Base-by-base conservation (phyloP, 2,329 filamentous ascomycete species). In the Furcasterigmium sp. region DNA sequence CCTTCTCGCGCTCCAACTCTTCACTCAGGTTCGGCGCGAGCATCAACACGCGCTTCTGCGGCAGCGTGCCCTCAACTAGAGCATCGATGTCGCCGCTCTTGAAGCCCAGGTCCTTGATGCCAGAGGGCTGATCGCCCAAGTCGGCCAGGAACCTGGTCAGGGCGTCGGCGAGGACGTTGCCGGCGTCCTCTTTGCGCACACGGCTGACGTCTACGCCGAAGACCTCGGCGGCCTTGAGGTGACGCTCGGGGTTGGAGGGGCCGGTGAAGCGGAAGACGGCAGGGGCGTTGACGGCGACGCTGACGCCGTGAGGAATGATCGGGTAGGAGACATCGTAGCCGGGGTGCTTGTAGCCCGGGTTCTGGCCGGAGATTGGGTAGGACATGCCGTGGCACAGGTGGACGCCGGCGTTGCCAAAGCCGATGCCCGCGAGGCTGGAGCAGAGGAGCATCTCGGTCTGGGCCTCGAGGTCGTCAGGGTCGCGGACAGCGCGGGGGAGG, bases 371-470 rank as follows among this genome's bases (percentile, higher is more conserved):
- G 58, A 98, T 95, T 15, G 93, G 93, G 59, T 98, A 98, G 19
- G 87, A 94, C 73, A 41, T 59, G 76, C 76, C 78, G 50, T 82
- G 78, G 51, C 78, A 82, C 36, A 82, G 73, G 68, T 98, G 93
- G 3, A 98, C 93, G 39, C 94, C 93, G 2, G 94, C 94, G 56
- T 98, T 98, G 17, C 94, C 93, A 62, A 98, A 98, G 0, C 93
- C 93, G 3, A 98, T 90, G 37, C 93, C 93, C 0, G 94, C 93
- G 3, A 98, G 72, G 0, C 93, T 98, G 1, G 93, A 87, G 3
- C 93, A 93, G 17, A 98, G 79, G 23, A 98, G 75, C 94, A 98
- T 98, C 64, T 97, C 83, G 25, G 80, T 86, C 65, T 98, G 93
- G 0, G 94, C 94, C 63, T 97, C 93, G 47, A 80, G 75, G 62